These are phyloP conservation scores for Aegilops sharonensis DNA, from an alignment of 176 grass and related monocot species.

Conservation along the genomic window DNA sequence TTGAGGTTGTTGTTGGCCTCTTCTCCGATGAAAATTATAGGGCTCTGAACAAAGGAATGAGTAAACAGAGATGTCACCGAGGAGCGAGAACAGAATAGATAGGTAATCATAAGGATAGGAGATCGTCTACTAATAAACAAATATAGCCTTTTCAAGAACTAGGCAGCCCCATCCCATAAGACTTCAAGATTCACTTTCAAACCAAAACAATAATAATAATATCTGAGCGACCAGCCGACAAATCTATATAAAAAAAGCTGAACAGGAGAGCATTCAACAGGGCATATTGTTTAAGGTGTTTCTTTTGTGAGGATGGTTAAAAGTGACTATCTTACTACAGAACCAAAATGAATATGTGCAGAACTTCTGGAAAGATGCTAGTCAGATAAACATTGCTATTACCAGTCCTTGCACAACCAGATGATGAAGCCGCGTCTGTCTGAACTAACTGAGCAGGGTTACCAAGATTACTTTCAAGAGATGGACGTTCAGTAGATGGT, in stretches of 20 bases:
- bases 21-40: constrained; percentile 74
- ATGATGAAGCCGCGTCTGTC: constrained; percentile 48
- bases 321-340: not conserved
- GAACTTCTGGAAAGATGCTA: not conserved
- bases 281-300: not conserved
- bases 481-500: constrained; percentile 72
- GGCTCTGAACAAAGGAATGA: constrained; percentile 62
- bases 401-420: constrained; percentile 98
- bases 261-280: not conserved
- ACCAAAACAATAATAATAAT: constrained; percentile 27
- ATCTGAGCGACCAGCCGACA: not conserved
- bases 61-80: constrained; percentile 22
- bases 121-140: constrained; percentile 13
- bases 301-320: not conserved
- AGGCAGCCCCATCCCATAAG: not conserved
- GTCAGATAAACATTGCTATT: constrained; percentile 26
- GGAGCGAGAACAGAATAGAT: constrained; percentile 13
- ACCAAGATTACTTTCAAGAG: constrained; percentile 44
- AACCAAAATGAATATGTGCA: constrained; percentile 15
- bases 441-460: constrained; percentile 38
- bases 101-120: not conserved
- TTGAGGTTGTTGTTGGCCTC: constrained; percentile 97
- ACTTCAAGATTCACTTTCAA: constrained; percentile 14
- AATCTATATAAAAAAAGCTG: not conserved
- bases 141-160: constrained; percentile 26